These are phyloP conservation scores for Cyclotella cryptica DNA, from an alignment of 108 stramenopile species.

Conservation along the genomic window DNA sequence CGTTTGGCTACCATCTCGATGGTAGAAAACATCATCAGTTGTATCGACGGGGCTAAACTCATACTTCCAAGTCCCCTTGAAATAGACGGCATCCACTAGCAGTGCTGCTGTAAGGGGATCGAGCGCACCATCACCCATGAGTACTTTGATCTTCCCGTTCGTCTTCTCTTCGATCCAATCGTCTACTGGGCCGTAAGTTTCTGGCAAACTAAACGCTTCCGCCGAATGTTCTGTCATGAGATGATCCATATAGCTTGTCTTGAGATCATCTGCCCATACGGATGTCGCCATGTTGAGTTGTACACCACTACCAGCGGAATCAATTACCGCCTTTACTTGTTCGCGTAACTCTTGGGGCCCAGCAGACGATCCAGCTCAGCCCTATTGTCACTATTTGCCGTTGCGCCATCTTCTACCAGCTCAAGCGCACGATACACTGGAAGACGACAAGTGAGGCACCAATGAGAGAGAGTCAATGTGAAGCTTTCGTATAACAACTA, in stretches of 20 bases:
- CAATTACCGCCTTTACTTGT: constrained; percentile 6
- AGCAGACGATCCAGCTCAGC: constrained; percentile 22
- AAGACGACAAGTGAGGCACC: not conserved
- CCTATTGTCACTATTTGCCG: not conserved
- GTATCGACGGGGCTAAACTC: constrained; percentile 23
- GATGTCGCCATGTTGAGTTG: constrained; percentile 29
- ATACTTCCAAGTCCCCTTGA: constrained; percentile 44
- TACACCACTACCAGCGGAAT: constrained; percentile 4
- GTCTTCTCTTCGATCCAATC: constrained; percentile 36
- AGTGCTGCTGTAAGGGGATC: constrained; percentile 26
- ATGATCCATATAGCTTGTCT: constrained; percentile 17
- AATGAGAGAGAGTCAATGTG: not conserved
- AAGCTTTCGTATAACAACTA: not conserved
- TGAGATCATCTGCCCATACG: constrained; percentile 34
- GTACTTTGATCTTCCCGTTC: constrained; percentile 28
- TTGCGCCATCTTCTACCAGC: constrained; percentile 35
- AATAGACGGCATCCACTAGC: constrained; percentile 43
- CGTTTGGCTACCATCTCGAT: not conserved
- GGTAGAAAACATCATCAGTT: constrained; percentile 2
- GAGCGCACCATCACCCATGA: constrained; percentile 22
- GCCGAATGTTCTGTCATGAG: constrained; percentile 14
- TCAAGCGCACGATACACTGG: constrained; percentile 26
- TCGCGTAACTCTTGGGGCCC: constrained; percentile 7
- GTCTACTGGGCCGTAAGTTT: constrained; percentile 22
- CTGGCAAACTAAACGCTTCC: constrained; percentile 26